Evolutionary conservation across 257 asterid species (phyloP).

Genomic region (Ilex aquifolium): DNA sequence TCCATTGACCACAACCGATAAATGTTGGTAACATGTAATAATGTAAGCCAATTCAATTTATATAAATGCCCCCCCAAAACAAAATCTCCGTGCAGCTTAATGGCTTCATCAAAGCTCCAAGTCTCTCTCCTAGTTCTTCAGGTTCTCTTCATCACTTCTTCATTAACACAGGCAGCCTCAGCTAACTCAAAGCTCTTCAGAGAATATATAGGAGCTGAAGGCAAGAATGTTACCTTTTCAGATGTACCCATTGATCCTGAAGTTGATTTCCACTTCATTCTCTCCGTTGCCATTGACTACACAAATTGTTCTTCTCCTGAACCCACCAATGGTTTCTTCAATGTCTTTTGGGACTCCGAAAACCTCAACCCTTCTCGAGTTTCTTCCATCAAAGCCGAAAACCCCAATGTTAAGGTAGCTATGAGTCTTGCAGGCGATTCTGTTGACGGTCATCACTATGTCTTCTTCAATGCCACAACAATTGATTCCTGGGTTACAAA

Average conservation of each 20-base stretch:
- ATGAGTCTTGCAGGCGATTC: constrained; percentile 73
- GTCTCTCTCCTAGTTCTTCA: constrained; percentile 25
- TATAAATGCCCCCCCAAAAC: not conserved
- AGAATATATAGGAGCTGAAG: constrained; percentile 64
- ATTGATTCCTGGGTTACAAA: constrained; percentile 52
- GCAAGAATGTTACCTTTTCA: constrained; percentile 34
- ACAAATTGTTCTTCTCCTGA: constrained; percentile 27
- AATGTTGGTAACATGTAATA: not conserved
- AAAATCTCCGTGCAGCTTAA: not conserved
- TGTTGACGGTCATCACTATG: constrained; percentile 8
- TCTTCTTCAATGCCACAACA: constrained; percentile 42
- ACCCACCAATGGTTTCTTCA: constrained; percentile 56
- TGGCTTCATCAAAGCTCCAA: constrained; percentile 31
- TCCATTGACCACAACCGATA: too few relatives aligned
- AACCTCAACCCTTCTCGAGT: constrained; percentile 54
- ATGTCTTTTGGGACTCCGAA: constrained; percentile 45
- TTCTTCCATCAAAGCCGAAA: constrained; percentile 44
- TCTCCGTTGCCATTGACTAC: constrained; percentile 71
- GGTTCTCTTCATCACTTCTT: constrained; percentile 8
- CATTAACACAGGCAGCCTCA: constrained; percentile 17
- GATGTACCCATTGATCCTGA: constrained; percentile 44
- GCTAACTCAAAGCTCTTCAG: constrained; percentile 39
- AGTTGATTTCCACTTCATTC: constrained; percentile 57
- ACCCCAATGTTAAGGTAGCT: constrained; percentile 55
- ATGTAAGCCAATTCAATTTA: too few relatives aligned